These are phyloP conservation scores for Fusarium sp. DNA, from an alignment of 2,329 filamentous ascomycete species.

Conservation along the genomic window DNA sequence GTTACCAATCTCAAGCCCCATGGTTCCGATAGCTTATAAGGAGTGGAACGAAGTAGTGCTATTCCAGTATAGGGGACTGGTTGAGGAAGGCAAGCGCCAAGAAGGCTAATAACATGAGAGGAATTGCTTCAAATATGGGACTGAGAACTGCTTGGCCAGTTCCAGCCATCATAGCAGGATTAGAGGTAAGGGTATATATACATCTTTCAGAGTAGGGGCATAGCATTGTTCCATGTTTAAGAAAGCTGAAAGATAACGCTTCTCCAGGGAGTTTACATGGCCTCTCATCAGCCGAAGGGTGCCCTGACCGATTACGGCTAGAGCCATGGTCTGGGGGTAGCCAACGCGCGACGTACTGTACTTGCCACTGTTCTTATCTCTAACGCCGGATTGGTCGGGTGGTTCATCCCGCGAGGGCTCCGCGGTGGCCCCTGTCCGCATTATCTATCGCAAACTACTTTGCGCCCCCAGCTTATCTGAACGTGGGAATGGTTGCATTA, in stretches of 20 bases:
- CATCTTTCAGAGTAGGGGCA: neutral
- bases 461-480: slow-evolving; percentile 14
- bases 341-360: neutral
- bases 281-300: neutral
- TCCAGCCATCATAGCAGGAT: neutral
- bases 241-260: neutral
- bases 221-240: neutral
- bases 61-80: neutral
- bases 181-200: neutral
- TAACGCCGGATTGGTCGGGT: neutral
- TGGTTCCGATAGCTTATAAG: neutral
- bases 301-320: slow-evolving; percentile 20
- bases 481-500: slow-evolving; percentile 15
- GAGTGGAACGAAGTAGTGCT: neutral
- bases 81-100: neutral
- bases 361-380: neutral
- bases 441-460: slow-evolving; percentile 29
- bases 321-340: slow-evolving; percentile 1
- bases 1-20: neutral
- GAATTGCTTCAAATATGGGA: neutral
- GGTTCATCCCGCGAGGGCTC: neutral
- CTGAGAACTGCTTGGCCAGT: neutral
- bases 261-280: neutral
- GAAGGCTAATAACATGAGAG: neutral
- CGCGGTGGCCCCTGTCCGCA: slow-evolving; percentile 9